These are phyloP conservation scores for Candida buenavistaensis DNA, from an alignment of 1,139 yeast species.

Conservation along the genomic window DNA sequence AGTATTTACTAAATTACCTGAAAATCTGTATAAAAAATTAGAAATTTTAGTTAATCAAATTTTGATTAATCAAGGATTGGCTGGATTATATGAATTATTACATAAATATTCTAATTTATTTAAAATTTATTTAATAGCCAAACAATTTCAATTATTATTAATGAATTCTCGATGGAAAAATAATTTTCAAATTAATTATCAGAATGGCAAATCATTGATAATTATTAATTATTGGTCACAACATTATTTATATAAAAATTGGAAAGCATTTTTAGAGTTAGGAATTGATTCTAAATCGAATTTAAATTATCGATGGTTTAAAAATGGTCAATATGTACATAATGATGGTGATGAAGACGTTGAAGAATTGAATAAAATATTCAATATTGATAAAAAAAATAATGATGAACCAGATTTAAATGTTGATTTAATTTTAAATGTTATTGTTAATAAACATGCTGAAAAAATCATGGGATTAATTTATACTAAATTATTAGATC, in stretches of 20 bases:
- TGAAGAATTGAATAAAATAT: constrained; percentile 18
- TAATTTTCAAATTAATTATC: constrained; percentile 64
- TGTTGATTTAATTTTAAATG: constrained; percentile 35
- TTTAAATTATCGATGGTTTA: constrained; percentile 66
- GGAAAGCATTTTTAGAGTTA: constrained; percentile 59
- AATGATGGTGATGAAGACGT: constrained; percentile 16
- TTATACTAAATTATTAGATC: constrained; percentile 15
- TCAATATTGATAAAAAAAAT: constrained; percentile 7
- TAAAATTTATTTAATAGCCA: constrained; percentile 68
- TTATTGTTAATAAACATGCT: constrained; percentile 41
- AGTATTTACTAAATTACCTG: constrained; percentile 34
- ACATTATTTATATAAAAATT: constrained; percentile 35
- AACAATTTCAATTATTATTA: constrained; percentile 56
- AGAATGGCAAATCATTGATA: constrained; percentile 61
- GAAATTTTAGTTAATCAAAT: constrained; percentile 60
- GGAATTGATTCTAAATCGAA: constrained; percentile 58
- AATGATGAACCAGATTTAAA: constrained; percentile 27
- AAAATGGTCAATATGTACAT: constrained; percentile 44
- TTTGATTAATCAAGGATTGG: constrained; percentile 52
- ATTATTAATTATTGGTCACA: constrained; percentile 71
- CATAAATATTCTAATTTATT: constrained; percentile 72
- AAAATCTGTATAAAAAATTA: constrained; percentile 41
- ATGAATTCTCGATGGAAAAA: constrained; percentile 64
- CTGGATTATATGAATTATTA: constrained; percentile 64
- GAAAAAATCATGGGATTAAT: constrained; percentile 30